phyloP scores from a whole-genome alignment of 2,329 filamentous ascomycete species.

The Phyllosticta paracitricarpa region DNA sequence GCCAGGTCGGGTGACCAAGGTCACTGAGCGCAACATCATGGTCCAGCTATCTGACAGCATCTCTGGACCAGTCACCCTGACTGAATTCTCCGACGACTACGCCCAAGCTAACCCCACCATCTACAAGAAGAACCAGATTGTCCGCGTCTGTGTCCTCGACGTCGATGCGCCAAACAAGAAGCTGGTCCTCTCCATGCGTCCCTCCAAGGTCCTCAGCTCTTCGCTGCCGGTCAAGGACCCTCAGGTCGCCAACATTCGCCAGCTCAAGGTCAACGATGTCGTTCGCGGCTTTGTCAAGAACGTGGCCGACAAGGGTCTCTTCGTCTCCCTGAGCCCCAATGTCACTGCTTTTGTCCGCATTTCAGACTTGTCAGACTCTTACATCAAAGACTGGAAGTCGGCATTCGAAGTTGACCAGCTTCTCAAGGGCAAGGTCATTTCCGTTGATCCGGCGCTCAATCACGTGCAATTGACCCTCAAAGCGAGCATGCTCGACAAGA shows the following conservation, averaged over 20 bases:
- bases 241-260: constrained; percentile 61
- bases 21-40: constrained; percentile 72
- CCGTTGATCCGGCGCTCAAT: constrained; percentile 56
- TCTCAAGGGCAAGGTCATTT: constrained; percentile 74
- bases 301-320: constrained; percentile 79
- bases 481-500: constrained; percentile 67
- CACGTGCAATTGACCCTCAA: constrained; percentile 83
- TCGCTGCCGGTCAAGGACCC: constrained; percentile 69
- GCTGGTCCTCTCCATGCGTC: constrained; percentile 68
- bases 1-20: constrained; percentile 73
- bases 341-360: constrained; percentile 77
- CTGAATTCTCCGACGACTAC: constrained; percentile 82
- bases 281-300: constrained; percentile 88
- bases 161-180: constrained; percentile 79
- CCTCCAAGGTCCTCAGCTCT: constrained; percentile 83
- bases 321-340: constrained; percentile 71
- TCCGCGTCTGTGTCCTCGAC: constrained; percentile 75
- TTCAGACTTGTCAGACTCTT: constrained; percentile 80
- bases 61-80: constrained; percentile 68
- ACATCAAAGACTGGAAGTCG: constrained; percentile 91
- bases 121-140: constrained; percentile 73
- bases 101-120: constrained; percentile 64
- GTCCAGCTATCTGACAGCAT: constrained; percentile 76
- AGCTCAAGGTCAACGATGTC: constrained; percentile 67
- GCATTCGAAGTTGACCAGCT: constrained; percentile 81